Conservation (phyloP, 495 filamentous ascomycete genomes). For the Aspergillus ellipticus region DNA sequence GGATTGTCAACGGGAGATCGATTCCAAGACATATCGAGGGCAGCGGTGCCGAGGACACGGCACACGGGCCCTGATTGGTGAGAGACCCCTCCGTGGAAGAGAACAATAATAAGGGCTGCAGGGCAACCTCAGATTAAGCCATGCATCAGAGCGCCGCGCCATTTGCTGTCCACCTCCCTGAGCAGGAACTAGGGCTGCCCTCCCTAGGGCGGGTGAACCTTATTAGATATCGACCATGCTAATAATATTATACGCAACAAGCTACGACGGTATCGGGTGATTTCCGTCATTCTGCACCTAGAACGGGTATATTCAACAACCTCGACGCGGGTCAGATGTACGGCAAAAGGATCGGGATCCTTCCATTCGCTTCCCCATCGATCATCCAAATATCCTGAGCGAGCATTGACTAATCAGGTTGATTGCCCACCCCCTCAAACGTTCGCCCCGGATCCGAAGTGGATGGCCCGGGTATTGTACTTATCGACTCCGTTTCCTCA, state of each 20-base stretch:
- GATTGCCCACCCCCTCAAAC: background rate
- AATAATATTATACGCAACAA: background rate
- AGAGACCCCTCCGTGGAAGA: background rate
- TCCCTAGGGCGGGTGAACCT: background rate
- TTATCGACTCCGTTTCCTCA: background rate
- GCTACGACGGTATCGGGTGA: background rate
- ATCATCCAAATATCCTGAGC: background rate
- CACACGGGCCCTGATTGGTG: background rate
- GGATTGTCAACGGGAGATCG: background rate
- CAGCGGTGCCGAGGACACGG: background rate
- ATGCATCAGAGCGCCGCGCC: background rate
- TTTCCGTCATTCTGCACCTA: background rate
- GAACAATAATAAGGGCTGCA: background rate
- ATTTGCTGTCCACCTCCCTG: background rate
- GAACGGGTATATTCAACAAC: background rate
- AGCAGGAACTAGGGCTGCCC: background rate
- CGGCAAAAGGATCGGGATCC: background rate
- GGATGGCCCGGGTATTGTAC: background rate
- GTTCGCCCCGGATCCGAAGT: background rate
- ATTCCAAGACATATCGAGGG: constrained; percentile 2
- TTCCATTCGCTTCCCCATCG: background rate
- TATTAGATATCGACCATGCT: background rate
- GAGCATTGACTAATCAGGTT: background rate
- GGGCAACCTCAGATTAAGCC: background rate
- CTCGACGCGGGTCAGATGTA: background rate